Percentiles rank a stretch among this genome's conserved stretches.
Evolutionary conservation across 2,329 filamentous ascomycete species (phyloP).

Genomic region (Colletotrichum brevisporum): DNA sequence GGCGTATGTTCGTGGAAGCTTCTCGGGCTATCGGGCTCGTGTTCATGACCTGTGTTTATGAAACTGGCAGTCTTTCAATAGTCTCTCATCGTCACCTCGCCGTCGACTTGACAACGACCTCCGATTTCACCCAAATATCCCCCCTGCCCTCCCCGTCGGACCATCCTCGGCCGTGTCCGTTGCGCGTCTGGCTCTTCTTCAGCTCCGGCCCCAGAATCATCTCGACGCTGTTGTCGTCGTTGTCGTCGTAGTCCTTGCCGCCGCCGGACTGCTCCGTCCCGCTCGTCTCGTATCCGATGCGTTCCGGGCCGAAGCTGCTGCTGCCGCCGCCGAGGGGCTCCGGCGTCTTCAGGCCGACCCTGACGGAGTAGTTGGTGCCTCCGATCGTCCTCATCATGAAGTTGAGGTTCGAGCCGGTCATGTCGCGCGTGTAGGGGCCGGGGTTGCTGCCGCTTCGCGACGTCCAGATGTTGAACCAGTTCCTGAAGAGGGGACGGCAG

Average conservation of each 20-base stretch:
- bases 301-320: background rate
- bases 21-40: background rate
- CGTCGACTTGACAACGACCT: conserved; percentile 32
- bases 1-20: background rate
- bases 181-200: background rate
- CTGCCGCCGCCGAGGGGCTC: conserved; percentile 15
- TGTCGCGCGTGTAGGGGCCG: conserved; percentile 28
- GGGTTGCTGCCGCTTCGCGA: conserved; percentile 21
- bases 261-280: conserved; percentile 3
- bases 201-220: conserved; percentile 29
- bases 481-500: conserved; percentile 53
- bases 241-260: conserved; percentile 22
- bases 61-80: background rate
- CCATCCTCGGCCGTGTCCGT: conserved; percentile 1
- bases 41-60: background rate
- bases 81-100: background rate
- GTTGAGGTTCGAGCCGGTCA: conserved; percentile 22
- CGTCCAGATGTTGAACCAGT: conserved; percentile 26
- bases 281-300: conserved; percentile 1
- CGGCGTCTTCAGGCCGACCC: conserved; percentile 34
- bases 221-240: conserved; percentile 32
- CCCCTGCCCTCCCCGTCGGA: conserved; percentile 9
- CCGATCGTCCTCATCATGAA: conserved; percentile 36
- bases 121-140: conserved; percentile 35
- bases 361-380: conserved; percentile 33